Evolutionary conservation across 768 basidiomycete species (phyloP).

Genomic region (Boletus bicolor): DNA sequence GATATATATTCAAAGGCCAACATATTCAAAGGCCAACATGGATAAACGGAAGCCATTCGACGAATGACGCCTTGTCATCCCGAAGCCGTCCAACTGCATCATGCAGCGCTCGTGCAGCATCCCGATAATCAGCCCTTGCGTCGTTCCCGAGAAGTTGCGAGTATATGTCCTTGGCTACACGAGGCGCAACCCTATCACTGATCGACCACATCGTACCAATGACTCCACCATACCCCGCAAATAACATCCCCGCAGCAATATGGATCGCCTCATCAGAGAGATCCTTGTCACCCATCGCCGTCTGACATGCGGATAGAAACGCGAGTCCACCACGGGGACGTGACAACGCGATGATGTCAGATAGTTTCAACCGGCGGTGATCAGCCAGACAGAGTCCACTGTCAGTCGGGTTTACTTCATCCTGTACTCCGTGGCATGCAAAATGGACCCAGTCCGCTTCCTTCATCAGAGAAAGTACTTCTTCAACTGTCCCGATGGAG

Average conservation of each 20-base stretch:
- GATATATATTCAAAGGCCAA: too few relatives aligned
- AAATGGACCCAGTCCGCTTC: conserved; percentile 2
- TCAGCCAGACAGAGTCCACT: background rate
- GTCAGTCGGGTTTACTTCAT: background rate
- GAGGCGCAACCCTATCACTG: conserved; percentile 35
- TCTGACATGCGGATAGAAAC: conserved; percentile 48
- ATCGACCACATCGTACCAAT: conserved; percentile 48
- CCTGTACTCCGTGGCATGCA: background rate
- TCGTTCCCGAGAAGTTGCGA: background rate
- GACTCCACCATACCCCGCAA: conserved; percentile 30
- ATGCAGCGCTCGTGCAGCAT: conserved; percentile 2
- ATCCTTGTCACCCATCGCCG: conserved; percentile 34
- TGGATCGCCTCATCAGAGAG: conserved; percentile 40
- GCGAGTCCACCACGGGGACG: conserved; percentile 31
- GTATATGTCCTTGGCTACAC: conserved; percentile 35
- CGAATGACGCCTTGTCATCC: background rate
- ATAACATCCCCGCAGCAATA: conserved; percentile 40
- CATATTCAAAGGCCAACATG: too few relatives aligned
- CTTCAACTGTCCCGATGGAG: background rate
- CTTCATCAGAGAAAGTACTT: conserved; percentile 6
- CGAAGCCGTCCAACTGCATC: background rate
- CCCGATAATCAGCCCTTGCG: background rate
- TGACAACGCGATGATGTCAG: conserved; percentile 1
- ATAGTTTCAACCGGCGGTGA: background rate
- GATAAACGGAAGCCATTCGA: too few relatives aligned